Evolutionary conservation across 306 rosid species (phyloP).

Genomic region (Rubus idaeus): DNA sequence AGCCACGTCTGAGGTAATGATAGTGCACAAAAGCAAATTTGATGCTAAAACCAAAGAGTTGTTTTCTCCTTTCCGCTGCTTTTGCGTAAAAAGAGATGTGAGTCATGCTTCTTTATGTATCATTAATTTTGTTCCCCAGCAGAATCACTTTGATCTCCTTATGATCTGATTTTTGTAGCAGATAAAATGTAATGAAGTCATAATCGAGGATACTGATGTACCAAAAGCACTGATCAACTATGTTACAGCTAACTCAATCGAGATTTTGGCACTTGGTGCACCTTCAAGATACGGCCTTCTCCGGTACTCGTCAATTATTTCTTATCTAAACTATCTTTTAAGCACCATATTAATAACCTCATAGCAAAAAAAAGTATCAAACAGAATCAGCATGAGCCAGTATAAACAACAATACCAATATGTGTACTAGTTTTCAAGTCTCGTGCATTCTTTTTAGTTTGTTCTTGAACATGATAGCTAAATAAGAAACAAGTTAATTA

Average conservation of each 20-base stretch:
- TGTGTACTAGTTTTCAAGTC: no score
- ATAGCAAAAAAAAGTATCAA: neutral
- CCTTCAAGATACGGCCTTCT: conserved; percentile 64
- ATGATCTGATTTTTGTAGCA: conserved; percentile 25
- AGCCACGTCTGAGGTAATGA: conserved; percentile 49
- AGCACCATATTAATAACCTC: neutral
- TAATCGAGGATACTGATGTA: conserved; percentile 57
- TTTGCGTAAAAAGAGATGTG: conserved; percentile 66
- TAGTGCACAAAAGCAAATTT: conserved; percentile 47
- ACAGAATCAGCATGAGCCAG: neutral
- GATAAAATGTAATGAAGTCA: conserved; percentile 70
- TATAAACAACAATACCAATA: neutral
- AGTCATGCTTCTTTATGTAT: conserved; percentile 17
- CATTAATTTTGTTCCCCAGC: neutral
- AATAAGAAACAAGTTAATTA: no score
- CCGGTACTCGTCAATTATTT: conserved; percentile 35
- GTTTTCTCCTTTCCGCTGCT: conserved; percentile 72
- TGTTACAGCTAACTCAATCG: conserved; percentile 38
- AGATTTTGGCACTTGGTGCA: conserved; percentile 69
- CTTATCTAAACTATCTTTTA: neutral
- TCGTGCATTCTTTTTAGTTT: neutral
- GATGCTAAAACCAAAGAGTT: conserved; percentile 62
- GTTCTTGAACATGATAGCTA: neutral
- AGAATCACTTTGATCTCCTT: neutral
- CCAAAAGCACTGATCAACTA: conserved; percentile 55